Conservation (phyloP, 1,284 basidiomycete species). For the Cryptococcus sp. region DNA sequence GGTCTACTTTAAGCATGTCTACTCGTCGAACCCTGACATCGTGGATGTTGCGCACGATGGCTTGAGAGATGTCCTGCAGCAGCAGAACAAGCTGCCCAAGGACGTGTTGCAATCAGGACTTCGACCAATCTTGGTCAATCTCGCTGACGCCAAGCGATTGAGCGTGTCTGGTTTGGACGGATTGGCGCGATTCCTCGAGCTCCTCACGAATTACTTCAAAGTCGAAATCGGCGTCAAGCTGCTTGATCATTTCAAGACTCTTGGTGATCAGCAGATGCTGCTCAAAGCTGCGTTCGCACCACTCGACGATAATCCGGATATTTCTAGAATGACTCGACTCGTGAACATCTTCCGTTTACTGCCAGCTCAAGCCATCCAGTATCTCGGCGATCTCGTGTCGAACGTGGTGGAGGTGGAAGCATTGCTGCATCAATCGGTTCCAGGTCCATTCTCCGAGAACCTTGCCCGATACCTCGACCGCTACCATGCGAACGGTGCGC, state of each 20-base stretch:
- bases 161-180: constrained; percentile 95
- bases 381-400: constrained; percentile 82
- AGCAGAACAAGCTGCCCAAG: constrained; percentile 91
- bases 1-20: constrained; percentile 98
- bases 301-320: constrained; percentile 82
- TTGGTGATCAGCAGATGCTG: constrained; percentile 78
- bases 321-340: constrained; percentile 88
- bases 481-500: constrained; percentile 81
- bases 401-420: constrained; percentile 92
- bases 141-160: constrained; percentile 92
- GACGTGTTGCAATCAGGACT: constrained; percentile 93
- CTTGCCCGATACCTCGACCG: constrained; percentile 88
- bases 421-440: constrained; percentile 82
- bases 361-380: constrained; percentile 88
- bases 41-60: constrained; percentile 96
- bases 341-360: constrained; percentile 97
- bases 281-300: constrained; percentile 74
- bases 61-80: constrained; percentile 81
- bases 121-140: constrained; percentile 95
- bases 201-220: constrained; percentile 99
- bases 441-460: constrained; percentile 92
- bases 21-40: constrained; percentile 88
- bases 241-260: constrained; percentile 89
- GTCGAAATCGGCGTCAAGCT: constrained; percentile 99
- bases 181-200: constrained; percentile 88